Base-by-base conservation (phyloP, 2,329 filamentous ascomycete genomes). In the Talaromyces islandicus region DNA sequence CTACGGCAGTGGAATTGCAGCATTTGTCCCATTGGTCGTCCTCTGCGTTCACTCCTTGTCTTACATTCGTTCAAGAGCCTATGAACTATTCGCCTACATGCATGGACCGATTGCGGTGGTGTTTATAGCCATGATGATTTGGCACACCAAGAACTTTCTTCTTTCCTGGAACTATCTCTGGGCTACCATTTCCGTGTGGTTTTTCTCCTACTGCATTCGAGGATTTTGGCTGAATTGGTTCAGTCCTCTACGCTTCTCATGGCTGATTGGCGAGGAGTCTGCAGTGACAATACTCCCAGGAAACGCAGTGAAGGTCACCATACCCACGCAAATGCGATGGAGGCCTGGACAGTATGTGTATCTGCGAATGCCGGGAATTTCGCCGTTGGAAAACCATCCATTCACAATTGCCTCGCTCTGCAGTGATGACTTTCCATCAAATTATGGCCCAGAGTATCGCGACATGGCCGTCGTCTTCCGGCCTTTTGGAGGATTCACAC, bases 371-470 rank as follows among this genome's bases (percentile, higher is more conserved):
- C 93, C 93, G 0, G 91, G 91, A 1, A 92, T 97, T 66, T 92
- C 92, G 0, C 74, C 95, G 1, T 87, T 97, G 61, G 91, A 96
- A 66, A 97, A 96, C 67, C 94, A 97, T 68, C 93, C 93, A 0
- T 97, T 97, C 71, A 97, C 94, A 0, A 92, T 97, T 58, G 87
- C 93, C 2, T 97, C 92, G 0, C 82, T 96, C 7, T 97, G 92
- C 75, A 95, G 90, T 70, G 89, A 95, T 51, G 92, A 96, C 70
- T 96, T 97, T 63, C 91, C 92, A 1, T 96, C 92, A 0, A 89
- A 91, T 61, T 96, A 96, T 68, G 92, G 92, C 29, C 88, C 94
- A 66, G 82, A 89, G 56, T 96, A 93, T 69, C 83, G 92, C 56
- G 93, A 97, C 71, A 92, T 95, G 76, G 89, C 90, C 9, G 80